Conservation (phyloP, 306 rosid genomes). For the Cucurbita moschata region DNA sequence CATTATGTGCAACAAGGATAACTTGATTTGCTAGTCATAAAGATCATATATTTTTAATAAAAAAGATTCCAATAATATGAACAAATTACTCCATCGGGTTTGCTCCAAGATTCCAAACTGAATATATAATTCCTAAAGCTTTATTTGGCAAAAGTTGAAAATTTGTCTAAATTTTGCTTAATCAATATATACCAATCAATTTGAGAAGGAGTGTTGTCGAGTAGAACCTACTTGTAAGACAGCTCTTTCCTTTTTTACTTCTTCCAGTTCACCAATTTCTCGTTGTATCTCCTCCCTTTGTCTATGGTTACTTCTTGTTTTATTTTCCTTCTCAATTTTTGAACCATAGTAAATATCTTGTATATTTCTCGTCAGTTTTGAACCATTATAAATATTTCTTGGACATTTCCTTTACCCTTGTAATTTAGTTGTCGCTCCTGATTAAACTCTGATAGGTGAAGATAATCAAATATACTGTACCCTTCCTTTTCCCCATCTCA, state of each 20-base stretch:
- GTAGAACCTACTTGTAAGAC: neutral
- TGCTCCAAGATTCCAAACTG: neutral
- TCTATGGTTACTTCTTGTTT: neutral
- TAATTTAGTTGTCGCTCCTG: neutral
- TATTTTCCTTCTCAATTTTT: neutral
- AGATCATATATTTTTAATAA: neutral
- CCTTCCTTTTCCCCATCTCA: no score
- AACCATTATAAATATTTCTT: neutral
- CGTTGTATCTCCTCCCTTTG: neutral
- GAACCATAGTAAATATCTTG: neutral
- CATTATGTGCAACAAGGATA: neutral
- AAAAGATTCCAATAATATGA: neutral
- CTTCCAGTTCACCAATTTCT: neutral
- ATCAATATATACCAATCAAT: neutral
- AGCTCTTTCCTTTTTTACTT: neutral
- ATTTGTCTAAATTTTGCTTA: neutral
- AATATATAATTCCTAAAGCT: neutral
- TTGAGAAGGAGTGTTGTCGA: neutral
- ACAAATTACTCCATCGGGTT: no score
- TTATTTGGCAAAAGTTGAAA: neutral
- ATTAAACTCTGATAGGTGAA: neutral
- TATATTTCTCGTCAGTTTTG: neutral
- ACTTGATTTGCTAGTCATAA: neutral
- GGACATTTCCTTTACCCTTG: neutral
- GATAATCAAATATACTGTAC: neutral